Percentiles rank a stretch among this genome's conserved stretches.
Evolutionary conservation across 805 yeast species (phyloP).

Genomic region (Jamesozyma spencerorum): DNA sequence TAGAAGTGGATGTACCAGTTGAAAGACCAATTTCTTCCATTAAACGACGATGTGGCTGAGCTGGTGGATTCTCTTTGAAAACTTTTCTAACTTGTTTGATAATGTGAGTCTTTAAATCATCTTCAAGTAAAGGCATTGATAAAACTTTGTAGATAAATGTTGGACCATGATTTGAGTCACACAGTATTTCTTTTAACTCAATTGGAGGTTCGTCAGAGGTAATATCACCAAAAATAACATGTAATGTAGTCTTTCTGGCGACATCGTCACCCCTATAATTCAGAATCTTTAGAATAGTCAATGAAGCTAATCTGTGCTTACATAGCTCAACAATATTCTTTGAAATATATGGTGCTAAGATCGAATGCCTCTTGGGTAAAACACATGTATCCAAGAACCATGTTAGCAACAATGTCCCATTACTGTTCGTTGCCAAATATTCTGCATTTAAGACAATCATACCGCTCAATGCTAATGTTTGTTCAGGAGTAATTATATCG

Average conservation of each 20-base stretch:
- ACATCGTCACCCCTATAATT: constrained; percentile 55
- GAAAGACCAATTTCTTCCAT: constrained; percentile 84
- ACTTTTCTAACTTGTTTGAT: constrained; percentile 53
- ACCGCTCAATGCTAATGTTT: constrained; percentile 62
- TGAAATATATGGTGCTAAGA: constrained; percentile 53
- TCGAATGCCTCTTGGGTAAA: constrained; percentile 52
- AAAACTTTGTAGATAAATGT: constrained; percentile 72
- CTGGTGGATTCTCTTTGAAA: constrained; percentile 48
- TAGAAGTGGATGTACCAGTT: constrained; percentile 6
- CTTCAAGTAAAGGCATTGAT: constrained; percentile 59
- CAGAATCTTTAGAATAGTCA: constrained; percentile 71
- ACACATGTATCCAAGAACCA: constrained; percentile 89
- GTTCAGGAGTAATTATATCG: constrained; percentile 50
- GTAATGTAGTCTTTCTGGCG: constrained; percentile 55
- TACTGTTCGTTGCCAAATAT: constrained; percentile 69
- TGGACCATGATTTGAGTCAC: constrained; percentile 61
- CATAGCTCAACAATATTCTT: constrained; percentile 57
- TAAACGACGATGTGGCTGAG: constrained; percentile 74
- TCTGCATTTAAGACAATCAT: constrained; percentile 71
- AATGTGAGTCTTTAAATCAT: constrained; percentile 47
- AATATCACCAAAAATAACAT: constrained; percentile 53
- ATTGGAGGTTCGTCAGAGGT: constrained; percentile 34
- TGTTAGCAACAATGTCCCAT: constrained; percentile 81
- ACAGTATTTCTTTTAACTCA: constrained; percentile 48
- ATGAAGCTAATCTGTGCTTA: constrained; percentile 74